Evolutionary conservation across 2,329 filamentous ascomycete species (phyloP).

Genomic region (Calonectria montana): DNA sequence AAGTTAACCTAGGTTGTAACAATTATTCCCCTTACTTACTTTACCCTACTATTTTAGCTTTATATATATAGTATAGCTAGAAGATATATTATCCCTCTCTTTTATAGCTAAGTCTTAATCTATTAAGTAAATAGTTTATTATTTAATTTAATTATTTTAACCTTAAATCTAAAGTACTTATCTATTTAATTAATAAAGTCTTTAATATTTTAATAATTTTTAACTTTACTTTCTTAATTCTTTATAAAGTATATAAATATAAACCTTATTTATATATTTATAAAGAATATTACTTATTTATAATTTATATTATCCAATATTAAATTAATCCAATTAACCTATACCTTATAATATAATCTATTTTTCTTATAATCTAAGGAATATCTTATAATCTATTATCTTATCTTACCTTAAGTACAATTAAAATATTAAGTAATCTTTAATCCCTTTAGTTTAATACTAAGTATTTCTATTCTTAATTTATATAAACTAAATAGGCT

Average conservation of each 20-base stretch:
- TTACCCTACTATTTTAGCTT: background rate
- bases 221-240: background rate
- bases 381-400: background rate
- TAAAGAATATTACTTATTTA: background rate
- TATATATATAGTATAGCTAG: background rate
- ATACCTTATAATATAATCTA: background rate
- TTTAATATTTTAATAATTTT: background rate
- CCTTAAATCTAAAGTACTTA: background rate
- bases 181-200: background rate
- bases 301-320: background rate
- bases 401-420: background rate
- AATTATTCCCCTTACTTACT: background rate
- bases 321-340: background rate
- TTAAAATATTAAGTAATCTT: background rate
- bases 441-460: slow-evolving; percentile 9
- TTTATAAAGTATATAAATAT: background rate
- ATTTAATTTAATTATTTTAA: background rate
- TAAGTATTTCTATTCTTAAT: no score
- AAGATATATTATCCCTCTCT: background rate
- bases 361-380: background rate
- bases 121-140: background rate
- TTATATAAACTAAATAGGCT: no score
- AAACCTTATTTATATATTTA: background rate
- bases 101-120: background rate
- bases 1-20: no score